Evolutionary conservation across 176 grass and related monocot genomes (phyloP), one percentile per base, ranked within the genome.

Genomic region (Cymbopogon citratus): DNA sequence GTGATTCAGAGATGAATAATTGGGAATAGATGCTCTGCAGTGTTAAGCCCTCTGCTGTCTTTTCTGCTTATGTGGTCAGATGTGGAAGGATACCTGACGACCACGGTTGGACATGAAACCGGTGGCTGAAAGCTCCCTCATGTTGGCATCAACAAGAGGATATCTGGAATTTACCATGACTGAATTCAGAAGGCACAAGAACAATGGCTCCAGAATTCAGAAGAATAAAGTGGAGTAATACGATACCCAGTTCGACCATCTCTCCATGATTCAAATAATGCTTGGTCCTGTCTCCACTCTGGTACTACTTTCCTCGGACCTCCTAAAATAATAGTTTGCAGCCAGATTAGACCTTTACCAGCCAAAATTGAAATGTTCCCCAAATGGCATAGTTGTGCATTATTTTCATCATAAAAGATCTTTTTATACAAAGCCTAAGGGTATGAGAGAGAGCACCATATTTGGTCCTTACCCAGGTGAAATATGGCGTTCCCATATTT

Each of bases 61-160:
- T 26, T 21, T 33, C 85, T 24, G 52, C 24, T 71, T 15, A 59
- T 89, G 35, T 60, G n/a, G 2, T 21, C 21, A 9, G 3, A 43
- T 33, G 57, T 63, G 0, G 6, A 65, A 66, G 7, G 11, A 16
- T 81, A 95, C 92, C 95, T 95, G 92, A 26, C 90, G 89, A 3
- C 95, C 95, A 29, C 90, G 88, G 38, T 95, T 98, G 36, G 90
- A 93, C 95, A 98, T 98, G 88, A 93, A 95, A 73, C 95, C 92
- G 11, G 90, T 95, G 35, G 78, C 80, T 43, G 77, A 92, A 56
- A 98, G 78, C 73, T 98, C 92, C 88, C 86, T 98, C 92, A 95
- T 95, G 82, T 95, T 98, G 60, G 95, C 95, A 84, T 98, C 92
- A 31, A 98, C 91, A 79, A 95, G 88, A 79, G 92, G 95, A 51